Conservation (phyloP, 768 basidiomycete genomes). For the Punctularia strigosozonata region DNA sequence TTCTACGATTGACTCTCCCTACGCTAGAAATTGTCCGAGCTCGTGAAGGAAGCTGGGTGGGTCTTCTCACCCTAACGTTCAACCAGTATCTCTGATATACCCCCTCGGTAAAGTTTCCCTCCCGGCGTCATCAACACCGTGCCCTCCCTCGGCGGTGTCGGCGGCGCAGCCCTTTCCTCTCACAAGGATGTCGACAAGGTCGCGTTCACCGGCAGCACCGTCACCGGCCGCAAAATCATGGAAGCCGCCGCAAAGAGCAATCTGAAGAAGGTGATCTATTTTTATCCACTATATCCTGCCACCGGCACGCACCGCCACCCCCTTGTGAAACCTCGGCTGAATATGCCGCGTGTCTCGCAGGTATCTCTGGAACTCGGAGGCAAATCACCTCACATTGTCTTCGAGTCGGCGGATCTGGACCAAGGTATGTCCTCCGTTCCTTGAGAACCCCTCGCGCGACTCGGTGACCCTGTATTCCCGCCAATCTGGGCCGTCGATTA, state of each 20-base stretch:
- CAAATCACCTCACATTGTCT: conserved; percentile 83
- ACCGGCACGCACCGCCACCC: too few species aligned
- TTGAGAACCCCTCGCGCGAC: too few species aligned
- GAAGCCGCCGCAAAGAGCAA: conserved; percentile 89
- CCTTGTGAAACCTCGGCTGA: too few species aligned
- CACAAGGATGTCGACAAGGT: conserved; percentile 89
- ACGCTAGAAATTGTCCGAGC: conserved; percentile 66
- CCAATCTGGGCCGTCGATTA: too few species aligned
- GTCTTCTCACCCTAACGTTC: conserved; percentile 6
- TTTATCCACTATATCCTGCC: not conserved
- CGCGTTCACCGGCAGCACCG: conserved; percentile 89
- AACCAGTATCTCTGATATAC: conserved; percentile 4
- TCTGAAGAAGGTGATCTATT: conserved; percentile 65
- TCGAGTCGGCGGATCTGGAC: conserved; percentile 85
- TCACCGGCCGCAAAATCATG: conserved; percentile 84
- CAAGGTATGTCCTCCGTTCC: conserved; percentile 39
- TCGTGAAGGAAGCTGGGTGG: conserved; percentile 77
- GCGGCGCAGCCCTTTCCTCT: conserved; percentile 73
- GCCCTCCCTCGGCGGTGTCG: conserved; percentile 69
- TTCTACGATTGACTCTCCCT: conserved; percentile 4
- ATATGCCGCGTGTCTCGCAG: conserved; percentile 18
- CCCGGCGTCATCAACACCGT: conserved; percentile 87
- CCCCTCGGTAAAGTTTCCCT: conserved; percentile 50
- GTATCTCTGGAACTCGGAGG: conserved; percentile 91
- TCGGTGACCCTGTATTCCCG: too few species aligned